Evolutionary conservation across 257 asterid genomes (phyloP), one percentile per base, ranked within the genome.

Genomic region (Solanum chiquidenum): DNA sequence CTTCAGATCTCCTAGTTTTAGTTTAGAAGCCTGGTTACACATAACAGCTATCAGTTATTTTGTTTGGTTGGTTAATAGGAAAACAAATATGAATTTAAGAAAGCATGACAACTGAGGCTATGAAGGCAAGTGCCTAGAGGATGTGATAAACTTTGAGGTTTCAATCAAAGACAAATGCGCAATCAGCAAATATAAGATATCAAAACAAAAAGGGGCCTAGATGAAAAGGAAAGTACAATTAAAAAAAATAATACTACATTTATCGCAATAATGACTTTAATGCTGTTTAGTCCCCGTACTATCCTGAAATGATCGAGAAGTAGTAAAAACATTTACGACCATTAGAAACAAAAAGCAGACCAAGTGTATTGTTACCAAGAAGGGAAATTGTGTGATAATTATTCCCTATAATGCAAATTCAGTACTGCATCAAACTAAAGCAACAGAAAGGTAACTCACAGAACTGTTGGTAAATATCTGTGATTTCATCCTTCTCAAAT

Each of bases 381-480:
- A 42, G 84, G 84, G 23, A 79, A 79, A 42, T 23, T 2, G 10
- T 46, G 18, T 6, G 20, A 75, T 23, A 35, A 29, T 9, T 49
- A 27, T 80, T 18, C 42, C 42, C 27, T 44, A 25, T 18, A 79
- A 79, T 46, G 85, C 12, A 20, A 49, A 33, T 49, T 46, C 44
- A 80, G 23, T 49, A 80, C 11, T 46, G 69, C 85, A 80, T 9
- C 42, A 80, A 75, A 80, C 85, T 29, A 80, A 80, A 82, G 44
- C 86, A 72, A 75, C 9, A 35, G 88, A 84, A 33, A n/a, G 85
- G 83, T 79, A 92, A 93, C 99, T 95, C 89, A 97, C 99, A 87
- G 99, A 93, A 88, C 99, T 95, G 89, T 97, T 97, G 66, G 98
- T 94, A 89, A 97, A 97, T 90, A 97, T 93, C 93, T 94, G 98